Evolutionary conservation across 225 moss, liverwort and hornwort genomes (phyloP), one percentile per base, ranked within the genome.

Genomic region (Polytrichum formosum): DNA sequence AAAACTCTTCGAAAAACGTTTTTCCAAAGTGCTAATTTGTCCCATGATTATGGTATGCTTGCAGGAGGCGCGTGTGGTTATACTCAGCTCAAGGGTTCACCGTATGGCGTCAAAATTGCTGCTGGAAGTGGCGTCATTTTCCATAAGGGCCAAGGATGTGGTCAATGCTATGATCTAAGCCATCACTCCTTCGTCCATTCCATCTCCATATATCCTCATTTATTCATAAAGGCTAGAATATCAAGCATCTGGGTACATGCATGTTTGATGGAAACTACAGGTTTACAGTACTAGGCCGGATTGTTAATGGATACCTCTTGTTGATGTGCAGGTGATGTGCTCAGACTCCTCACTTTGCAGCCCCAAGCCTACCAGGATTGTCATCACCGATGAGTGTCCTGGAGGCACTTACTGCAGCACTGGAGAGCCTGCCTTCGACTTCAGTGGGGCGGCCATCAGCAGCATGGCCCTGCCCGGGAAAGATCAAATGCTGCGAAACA

Each of bases 321-420:
- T 37, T 2, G 37, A 37, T 0, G 19, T 30, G 33, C 65, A 65
- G 67, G 67, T 67, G 26, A 58, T 0, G 2, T 20, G 30, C 21
- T 69, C 77, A 27, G 74, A 79, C 5, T 56, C 26, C 2, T 62
- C 22, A 22, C 53, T 77, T 1, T 84, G 84, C 78, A 77, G 75
- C 54, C 4, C 70, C 5, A 23, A 23, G 26, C 77, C 81, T 31
- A 81, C 84, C 1, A 73, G 21, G 0, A 78, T 84, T 7, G 76
- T 81, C 2, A 81, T 84, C 1, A 84, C 84, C 13, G 84, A 84
- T 21, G 75, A 78, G 27, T 84, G 84, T 54, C 84, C 84, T 0
- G 83, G 83, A 6, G 83, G 83, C 4, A 74, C 74, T 0, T 83
- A 80, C 60, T 83, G 83, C 69, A 81, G 84, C 61, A 64, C 78